Evolutionary conservation across 176 grass and related monocot species (phyloP).

Genomic region (Avena atlantica): DNA sequence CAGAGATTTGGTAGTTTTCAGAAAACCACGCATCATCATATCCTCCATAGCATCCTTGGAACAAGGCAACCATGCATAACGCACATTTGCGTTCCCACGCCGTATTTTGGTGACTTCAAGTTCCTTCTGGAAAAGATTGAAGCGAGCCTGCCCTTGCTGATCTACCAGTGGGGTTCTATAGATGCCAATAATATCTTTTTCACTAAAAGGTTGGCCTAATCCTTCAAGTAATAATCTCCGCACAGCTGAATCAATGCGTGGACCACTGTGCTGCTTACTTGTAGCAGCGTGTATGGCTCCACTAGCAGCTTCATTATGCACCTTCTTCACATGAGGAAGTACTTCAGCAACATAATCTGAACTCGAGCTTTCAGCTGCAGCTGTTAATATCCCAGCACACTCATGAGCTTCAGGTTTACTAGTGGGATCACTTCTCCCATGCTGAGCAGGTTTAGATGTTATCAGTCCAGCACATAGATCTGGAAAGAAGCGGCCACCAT

Average conservation of each 20-base stretch:
- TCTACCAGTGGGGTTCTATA: constrained; percentile 74
- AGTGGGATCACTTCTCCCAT: constrained; percentile 39
- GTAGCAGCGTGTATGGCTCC: constrained; percentile 25
- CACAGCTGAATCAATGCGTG: constrained; percentile 49
- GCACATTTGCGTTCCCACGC: constrained; percentile 85
- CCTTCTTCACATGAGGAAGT: constrained; percentile 54
- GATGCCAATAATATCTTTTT: constrained; percentile 72
- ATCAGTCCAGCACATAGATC: constrained; percentile 52
- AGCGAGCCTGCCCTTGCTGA: constrained; percentile 57
- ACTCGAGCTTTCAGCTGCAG: constrained; percentile 73
- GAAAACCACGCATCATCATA: constrained; percentile 64
- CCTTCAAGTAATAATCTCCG: constrained; percentile 65
- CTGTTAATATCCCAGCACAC: constrained; percentile 29
- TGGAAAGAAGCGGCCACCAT: constrained; percentile 66
- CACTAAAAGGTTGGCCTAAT: constrained; percentile 55
- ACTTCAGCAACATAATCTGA: constrained; percentile 63
- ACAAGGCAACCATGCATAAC: constrained; percentile 84
- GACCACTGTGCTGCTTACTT: constrained; percentile 32
- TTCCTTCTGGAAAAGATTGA: constrained; percentile 67
- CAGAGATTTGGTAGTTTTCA: constrained; percentile 55
- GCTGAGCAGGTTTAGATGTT: constrained; percentile 40
- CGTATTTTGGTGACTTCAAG: constrained; percentile 55
- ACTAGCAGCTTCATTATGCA: constrained; percentile 32
- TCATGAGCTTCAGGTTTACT: constrained; percentile 37
- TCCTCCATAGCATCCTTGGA: constrained; percentile 65